These are phyloP conservation scores for Xylariales sp. DNA, from an alignment of 2,329 filamentous ascomycete genomes.

Conservation along the genomic window DNA sequence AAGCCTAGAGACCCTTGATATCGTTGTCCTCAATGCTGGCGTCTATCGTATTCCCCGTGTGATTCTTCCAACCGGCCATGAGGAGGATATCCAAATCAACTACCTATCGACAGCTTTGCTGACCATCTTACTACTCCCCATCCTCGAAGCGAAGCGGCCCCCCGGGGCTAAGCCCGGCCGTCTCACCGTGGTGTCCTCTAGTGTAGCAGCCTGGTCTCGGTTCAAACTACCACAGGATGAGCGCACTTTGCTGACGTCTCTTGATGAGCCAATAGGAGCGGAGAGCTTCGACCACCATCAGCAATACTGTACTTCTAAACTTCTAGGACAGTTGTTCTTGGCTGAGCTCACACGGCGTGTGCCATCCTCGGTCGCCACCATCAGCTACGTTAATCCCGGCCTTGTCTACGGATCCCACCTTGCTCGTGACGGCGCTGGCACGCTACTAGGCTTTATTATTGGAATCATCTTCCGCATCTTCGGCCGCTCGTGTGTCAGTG, in stretches of 20 bases:
- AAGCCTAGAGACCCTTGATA: constrained; percentile 53
- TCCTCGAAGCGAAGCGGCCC: constrained; percentile 53
- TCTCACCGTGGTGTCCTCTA: constrained; percentile 48
- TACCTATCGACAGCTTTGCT: constrained; percentile 64
- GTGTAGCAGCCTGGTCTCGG: constrained; percentile 31
- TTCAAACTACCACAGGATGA: constrained; percentile 21
- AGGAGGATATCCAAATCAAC: constrained; percentile 62
- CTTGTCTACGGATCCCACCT: constrained; percentile 33
- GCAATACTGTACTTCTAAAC: constrained; percentile 44
- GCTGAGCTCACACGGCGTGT: constrained; percentile 47
- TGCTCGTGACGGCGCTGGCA: constrained; percentile 31
- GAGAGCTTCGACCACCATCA: constrained; percentile 30
- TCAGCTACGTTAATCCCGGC: constrained; percentile 36
- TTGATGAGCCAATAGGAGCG: constrained; percentile 15
- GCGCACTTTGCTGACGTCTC: constrained; percentile 12
- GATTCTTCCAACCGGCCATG: constrained; percentile 44
- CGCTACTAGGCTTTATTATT: constrained; percentile 23
- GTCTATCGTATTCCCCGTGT: constrained; percentile 39
- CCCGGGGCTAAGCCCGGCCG: constrained; percentile 17
- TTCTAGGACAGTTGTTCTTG: constrained; percentile 48
- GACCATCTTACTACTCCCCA: constrained; percentile 59
- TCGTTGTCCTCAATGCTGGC: constrained; percentile 54
- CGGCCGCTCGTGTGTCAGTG: constrained; percentile 24
- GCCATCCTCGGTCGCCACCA: constrained; percentile 34
- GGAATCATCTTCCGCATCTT: constrained; percentile 29